Evolutionary conservation across 2,329 filamentous ascomycete species (phyloP).

Genomic region (Pleomassaria siparia): DNA sequence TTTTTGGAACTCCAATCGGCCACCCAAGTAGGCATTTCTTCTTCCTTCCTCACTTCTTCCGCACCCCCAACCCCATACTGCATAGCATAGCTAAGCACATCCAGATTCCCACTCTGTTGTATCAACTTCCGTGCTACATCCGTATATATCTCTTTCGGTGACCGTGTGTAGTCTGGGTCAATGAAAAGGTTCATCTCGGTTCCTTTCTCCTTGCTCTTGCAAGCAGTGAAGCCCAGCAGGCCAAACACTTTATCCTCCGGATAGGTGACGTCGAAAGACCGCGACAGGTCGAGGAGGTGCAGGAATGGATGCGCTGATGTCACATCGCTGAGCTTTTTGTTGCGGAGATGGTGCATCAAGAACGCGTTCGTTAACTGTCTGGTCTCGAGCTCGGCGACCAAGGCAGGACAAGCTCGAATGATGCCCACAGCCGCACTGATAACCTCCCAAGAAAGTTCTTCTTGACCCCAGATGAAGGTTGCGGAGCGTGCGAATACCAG

Average conservation of each 20-base stretch:
- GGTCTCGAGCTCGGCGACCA: constrained; percentile 5
- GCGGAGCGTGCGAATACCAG: constrained; percentile 17
- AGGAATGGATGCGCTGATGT: constrained; percentile 8
- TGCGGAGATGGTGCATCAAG: constrained; percentile 13
- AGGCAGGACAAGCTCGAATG: constrained; percentile 3
- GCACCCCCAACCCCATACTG: background rate
- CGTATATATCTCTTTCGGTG: constrained; percentile 12
- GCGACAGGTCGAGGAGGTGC: constrained; percentile 15
- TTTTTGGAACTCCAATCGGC: constrained; percentile 15
- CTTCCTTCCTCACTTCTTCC: background rate
- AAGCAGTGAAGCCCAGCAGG: constrained; percentile 13
- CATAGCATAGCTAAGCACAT: constrained; percentile 8
- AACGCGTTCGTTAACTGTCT: constrained; percentile 16
- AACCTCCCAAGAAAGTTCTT: constrained; percentile 12
- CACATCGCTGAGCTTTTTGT: background rate
- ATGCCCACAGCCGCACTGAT: constrained; percentile 10
- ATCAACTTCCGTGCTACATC: constrained; percentile 11
- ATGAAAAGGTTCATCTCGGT: constrained; percentile 1
- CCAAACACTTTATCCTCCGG: constrained; percentile 22
- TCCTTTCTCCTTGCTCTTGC: background rate
- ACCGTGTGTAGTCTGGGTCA: constrained; percentile 12
- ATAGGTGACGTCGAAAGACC: constrained; percentile 18
- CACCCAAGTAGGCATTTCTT: constrained; percentile 18
- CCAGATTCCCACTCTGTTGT: constrained; percentile 6
- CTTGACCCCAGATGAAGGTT: constrained; percentile 13